These are phyloP conservation scores for Candida sanyaensis DNA, from an alignment of 1,139 yeast genomes.

Conservation along the genomic window DNA sequence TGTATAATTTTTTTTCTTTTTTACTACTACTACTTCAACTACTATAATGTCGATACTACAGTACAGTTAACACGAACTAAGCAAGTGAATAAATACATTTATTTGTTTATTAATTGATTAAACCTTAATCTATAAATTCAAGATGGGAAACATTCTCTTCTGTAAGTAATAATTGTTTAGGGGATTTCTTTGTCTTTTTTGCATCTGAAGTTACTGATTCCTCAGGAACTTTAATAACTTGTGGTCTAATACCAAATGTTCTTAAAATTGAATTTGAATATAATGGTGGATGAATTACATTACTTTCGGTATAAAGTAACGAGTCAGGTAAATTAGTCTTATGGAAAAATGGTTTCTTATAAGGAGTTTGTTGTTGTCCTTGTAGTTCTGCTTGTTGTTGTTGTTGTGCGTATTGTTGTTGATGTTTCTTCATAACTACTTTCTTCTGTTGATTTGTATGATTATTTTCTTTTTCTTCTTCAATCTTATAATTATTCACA, in stretches of 20 bases:
- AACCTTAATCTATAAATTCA: slow-evolving; percentile 10
- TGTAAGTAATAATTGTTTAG: slow-evolving; percentile 9
- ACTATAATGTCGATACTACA: too few species aligned
- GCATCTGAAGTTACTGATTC: slow-evolving; percentile 2
- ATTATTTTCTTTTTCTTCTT: slow-evolving; percentile 7
- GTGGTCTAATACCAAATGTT: slow-evolving; percentile 46
- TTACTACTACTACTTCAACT: too few species aligned
- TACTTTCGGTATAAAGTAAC: slow-evolving; percentile 38
- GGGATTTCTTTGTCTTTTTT: slow-evolving; percentile 1
- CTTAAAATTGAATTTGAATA: slow-evolving; percentile 39
- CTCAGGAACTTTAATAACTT: slow-evolving; percentile 31
- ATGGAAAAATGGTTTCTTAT: slow-evolving; percentile 22
- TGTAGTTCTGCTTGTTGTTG: background rate
- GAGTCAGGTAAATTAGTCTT: slow-evolving; percentile 34
- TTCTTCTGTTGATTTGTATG: background rate
- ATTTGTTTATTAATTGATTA: too few species aligned
- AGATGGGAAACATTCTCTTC: slow-evolving; percentile 10
- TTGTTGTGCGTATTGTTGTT: slow-evolving; percentile 1
- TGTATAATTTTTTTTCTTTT: too few species aligned
- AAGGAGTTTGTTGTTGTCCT: background rate
- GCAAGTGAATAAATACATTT: too few species aligned
- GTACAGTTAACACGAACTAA: too few species aligned
- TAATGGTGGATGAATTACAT: slow-evolving; percentile 33
- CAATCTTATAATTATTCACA: slow-evolving; percentile 23
- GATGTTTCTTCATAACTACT: background rate